Percentiles rank a stretch among this genome's conserved stretches.
phyloP scores from a whole-genome alignment of 495 filamentous ascomycete genomes.

The Neurospora hispaniola region DNA sequence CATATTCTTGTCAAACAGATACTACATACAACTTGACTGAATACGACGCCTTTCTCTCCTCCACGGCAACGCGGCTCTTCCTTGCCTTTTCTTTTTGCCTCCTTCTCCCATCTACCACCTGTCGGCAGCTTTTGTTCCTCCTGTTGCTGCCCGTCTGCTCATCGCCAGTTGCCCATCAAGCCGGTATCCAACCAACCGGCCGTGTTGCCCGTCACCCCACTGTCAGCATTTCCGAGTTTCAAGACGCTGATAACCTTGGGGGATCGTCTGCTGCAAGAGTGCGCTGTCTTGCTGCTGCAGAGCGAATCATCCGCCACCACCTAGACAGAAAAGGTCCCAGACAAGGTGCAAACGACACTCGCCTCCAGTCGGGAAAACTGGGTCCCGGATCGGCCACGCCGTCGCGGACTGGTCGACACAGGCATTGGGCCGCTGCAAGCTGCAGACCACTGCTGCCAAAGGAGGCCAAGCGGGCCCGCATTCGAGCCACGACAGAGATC shows the following conservation, averaged over 20 bases:
- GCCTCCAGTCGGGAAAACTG: conserved; percentile 17
- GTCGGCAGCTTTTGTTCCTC: not conserved
- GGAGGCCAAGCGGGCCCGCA: conserved; percentile 27
- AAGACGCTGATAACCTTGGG: not conserved
- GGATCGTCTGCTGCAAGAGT: not conserved
- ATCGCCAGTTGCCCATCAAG: not conserved
- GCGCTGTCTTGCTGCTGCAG: conserved; percentile 1
- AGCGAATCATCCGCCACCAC: conserved; percentile 15
- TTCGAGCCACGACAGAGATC: conserved; percentile 50
- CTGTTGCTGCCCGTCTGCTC: conserved; percentile 1
- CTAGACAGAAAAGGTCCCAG: conserved; percentile 5
- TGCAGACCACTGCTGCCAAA: conserved; percentile 39
- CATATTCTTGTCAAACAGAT: not conserved
- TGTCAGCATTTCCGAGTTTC: not conserved
- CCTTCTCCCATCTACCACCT: not conserved
- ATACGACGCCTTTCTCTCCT: not conserved
- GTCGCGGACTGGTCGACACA: conserved; percentile 29
- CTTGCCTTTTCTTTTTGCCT: not conserved
- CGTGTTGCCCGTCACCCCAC: not conserved
- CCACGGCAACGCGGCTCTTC: not conserved
- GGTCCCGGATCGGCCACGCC: conserved; percentile 18
- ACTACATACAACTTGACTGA: not conserved
- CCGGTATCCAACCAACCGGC: not conserved
- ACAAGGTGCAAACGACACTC: not conserved
- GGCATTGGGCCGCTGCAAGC: conserved; percentile 41